Percentiles rank a stretch among this genome's conserved stretches.
These are phyloP conservation scores for Aureobasidium sp. DNA, from an alignment of 2,329 filamentous ascomycete genomes.

Conservation along the genomic window DNA sequence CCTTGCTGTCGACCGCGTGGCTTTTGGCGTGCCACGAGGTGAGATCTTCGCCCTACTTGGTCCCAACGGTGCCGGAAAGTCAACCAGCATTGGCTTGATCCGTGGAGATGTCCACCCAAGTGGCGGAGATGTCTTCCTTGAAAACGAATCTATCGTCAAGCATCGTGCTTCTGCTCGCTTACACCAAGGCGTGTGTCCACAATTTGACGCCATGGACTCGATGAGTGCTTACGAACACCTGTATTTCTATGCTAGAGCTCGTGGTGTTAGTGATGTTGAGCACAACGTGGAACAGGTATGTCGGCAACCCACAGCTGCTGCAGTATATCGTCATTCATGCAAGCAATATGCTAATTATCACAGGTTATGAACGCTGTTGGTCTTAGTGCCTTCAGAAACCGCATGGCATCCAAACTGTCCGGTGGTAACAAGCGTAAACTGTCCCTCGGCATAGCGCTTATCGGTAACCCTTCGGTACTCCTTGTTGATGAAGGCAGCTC, in stretches of 20 bases:
- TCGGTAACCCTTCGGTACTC: constrained; percentile 83
- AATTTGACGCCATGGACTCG: constrained; percentile 67
- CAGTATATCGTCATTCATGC: not conserved
- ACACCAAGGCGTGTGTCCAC: constrained; percentile 85
- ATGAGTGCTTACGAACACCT: constrained; percentile 88
- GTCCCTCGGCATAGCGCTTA: constrained; percentile 78
- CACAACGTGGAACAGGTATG: constrained; percentile 68
- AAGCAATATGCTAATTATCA: not conserved
- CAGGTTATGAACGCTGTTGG: constrained; percentile 64
- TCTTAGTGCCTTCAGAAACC: constrained; percentile 59
- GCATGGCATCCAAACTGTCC: constrained; percentile 72
- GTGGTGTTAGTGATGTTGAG: constrained; percentile 67
- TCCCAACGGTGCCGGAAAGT: constrained; percentile 88
- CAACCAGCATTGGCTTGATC: constrained; percentile 72
- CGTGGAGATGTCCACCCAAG: constrained; percentile 78
- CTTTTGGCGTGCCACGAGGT: constrained; percentile 70
- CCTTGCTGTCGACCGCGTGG: constrained; percentile 79
- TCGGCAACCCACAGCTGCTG: not conserved
- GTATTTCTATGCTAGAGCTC: constrained; percentile 75
- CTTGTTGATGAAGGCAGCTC: constrained; percentile 84
- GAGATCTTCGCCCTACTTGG: constrained; percentile 86
- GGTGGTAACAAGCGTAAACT: constrained; percentile 95
- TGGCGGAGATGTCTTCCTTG: constrained; percentile 74
- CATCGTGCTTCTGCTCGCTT: constrained; percentile 65
- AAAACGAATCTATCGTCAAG: constrained; percentile 66